A percentile compares a stretch with the other conserved stretches of the same genome.
phyloP scores from a whole-genome alignment of 1,284 basidiomycete species.

The Sporisorium sorghi region DNA sequence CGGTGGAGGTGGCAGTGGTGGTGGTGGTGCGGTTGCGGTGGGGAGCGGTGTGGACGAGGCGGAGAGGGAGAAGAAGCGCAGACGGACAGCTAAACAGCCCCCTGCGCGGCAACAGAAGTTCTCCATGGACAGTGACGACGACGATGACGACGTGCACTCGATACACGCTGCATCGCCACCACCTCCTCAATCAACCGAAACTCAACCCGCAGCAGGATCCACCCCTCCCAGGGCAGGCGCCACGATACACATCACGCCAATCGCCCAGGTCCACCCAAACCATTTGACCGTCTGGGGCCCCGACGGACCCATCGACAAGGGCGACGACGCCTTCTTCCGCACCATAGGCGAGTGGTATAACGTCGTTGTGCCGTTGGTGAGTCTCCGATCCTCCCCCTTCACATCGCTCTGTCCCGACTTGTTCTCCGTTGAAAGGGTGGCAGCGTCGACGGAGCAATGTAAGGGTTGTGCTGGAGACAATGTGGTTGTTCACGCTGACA shows the following conservation, averaged over 20 bases:
- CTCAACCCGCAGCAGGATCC: not conserved
- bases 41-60: no score
- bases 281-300: slow-evolving; percentile 45
- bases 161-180: not conserved
- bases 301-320: slow-evolving; percentile 49
- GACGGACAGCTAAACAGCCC: slow-evolving; percentile 11
- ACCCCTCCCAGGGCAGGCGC: not conserved
- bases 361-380: slow-evolving; percentile 38
- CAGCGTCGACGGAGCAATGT: no score
- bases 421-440: no score
- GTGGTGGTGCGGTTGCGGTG: no score
- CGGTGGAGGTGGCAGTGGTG: no score
- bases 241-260: slow-evolving; percentile 11
- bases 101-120: slow-evolving; percentile 43
- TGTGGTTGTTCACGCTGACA: no score
- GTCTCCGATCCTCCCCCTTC: slow-evolving; percentile 5
- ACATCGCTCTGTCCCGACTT: no score
- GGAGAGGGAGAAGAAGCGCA: slow-evolving; percentile 20
- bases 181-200: not conserved
- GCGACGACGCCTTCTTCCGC: slow-evolving; percentile 45
- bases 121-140: slow-evolving; percentile 55
- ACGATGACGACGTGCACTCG: slow-evolving; percentile 15
- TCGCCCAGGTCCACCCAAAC: slow-evolving; percentile 16
- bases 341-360: slow-evolving; percentile 45
- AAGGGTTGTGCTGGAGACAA: no score